phyloP scores from a whole-genome alignment of 2,329 filamentous ascomycete species.

The Ophiocordyceps sinensis region DNA sequence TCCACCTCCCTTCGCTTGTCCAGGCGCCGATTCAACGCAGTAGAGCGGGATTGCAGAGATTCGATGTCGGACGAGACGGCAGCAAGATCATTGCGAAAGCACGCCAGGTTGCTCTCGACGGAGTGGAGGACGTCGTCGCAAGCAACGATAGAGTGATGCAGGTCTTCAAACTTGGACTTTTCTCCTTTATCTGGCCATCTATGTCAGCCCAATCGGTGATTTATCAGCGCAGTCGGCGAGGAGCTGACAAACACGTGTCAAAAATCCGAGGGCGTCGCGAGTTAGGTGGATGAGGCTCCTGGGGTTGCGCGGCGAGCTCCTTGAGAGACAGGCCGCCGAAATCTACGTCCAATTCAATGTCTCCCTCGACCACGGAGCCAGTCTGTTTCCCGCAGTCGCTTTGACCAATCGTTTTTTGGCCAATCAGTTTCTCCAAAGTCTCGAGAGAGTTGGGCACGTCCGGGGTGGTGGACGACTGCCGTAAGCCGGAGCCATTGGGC shows the following conservation, averaged over 20 bases:
- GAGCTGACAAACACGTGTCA: constrained; percentile 50
- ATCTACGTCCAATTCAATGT: constrained; percentile 54
- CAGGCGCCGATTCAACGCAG: constrained; percentile 66
- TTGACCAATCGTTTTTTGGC: constrained; percentile 10
- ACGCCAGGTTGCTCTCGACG: constrained; percentile 82
- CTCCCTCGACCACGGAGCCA: constrained; percentile 26
- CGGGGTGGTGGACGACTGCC: constrained; percentile 34
- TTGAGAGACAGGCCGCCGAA: constrained; percentile 67
- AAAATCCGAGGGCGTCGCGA: constrained; percentile 43
- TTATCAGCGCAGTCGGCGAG: neutral
- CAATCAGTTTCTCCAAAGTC: constrained; percentile 42
- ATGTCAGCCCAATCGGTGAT: neutral
- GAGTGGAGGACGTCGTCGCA: constrained; percentile 91
- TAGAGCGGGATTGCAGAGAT: constrained; percentile 74
- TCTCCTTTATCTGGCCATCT: constrained; percentile 55
- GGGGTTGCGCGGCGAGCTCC: constrained; percentile 41
- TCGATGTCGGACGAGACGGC: constrained; percentile 92
- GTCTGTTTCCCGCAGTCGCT: constrained; percentile 4
- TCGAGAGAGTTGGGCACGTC: constrained; percentile 53
- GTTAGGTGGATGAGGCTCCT: constrained; percentile 5
- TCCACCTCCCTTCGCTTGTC: constrained; percentile 86
- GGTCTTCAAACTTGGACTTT: constrained; percentile 71
- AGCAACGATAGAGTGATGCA: constrained; percentile 76
- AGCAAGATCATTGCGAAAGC: constrained; percentile 86
- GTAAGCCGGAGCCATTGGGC: constrained; percentile 54